phyloP scores from a whole-genome alignment of 73 alveolate genomes.

The Paramecium sexaurelia region DNA sequence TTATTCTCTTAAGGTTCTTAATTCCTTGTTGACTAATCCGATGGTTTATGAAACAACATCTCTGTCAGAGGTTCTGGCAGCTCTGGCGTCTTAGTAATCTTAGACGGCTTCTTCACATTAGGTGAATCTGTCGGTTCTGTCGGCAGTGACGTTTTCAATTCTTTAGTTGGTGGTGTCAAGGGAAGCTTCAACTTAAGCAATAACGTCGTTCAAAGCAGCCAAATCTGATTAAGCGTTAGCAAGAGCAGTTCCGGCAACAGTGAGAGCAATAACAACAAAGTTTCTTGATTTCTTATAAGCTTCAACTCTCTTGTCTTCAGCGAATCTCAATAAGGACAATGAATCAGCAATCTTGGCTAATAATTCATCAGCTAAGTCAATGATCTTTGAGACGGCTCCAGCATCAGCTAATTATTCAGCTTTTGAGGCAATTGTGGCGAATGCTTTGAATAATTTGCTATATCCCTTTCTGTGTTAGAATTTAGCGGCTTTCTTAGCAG shows the following conservation, averaged over 20 bases:
- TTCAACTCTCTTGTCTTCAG: constrained; percentile 64
- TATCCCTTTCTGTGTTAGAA: constrained; percentile 62
- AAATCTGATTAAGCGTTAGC: constrained; percentile 52
- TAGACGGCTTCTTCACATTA: constrained; percentile 60
- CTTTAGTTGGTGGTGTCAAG: constrained; percentile 60
- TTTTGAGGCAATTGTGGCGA: constrained; percentile 61
- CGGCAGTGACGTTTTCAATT: constrained; percentile 57
- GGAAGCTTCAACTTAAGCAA: constrained; percentile 58
- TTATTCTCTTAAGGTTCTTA: constrained; percentile 57
- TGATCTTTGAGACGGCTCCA: constrained; percentile 54
- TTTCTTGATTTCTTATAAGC: constrained; percentile 51
- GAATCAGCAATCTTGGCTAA: constrained; percentile 54
- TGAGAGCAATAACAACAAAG: constrained; percentile 30
- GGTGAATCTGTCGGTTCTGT: constrained; percentile 57
- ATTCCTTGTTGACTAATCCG: constrained; percentile 62
- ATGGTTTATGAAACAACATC: constrained; percentile 47
- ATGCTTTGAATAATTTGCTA: constrained; percentile 48
- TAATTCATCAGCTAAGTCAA: constrained; percentile 46
- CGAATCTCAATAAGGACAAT: constrained; percentile 40
- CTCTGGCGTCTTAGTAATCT: constrained; percentile 58
- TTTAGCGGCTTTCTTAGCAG: constrained; percentile 51
- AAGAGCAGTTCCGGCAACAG: constrained; percentile 42
- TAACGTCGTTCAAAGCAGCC: constrained; percentile 29
- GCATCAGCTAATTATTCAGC: constrained; percentile 62
- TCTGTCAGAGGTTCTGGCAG: constrained; percentile 51